phyloP scores from a whole-genome alignment of 1,284 basidiomycete species.

The Peniophora sp. region DNA sequence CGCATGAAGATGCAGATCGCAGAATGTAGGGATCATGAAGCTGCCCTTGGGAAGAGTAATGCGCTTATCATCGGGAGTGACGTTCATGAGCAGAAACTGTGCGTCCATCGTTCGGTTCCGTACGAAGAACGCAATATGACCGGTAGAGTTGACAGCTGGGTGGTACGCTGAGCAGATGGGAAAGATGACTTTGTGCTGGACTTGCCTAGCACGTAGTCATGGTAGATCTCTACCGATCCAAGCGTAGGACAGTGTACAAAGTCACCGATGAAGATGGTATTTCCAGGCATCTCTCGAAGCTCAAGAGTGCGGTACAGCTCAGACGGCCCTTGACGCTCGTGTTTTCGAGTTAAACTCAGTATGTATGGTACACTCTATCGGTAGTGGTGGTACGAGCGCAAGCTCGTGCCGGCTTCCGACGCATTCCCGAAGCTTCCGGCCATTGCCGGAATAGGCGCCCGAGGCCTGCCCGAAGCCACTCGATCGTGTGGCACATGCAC shows the following conservation, averaged over 20 bases:
- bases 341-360: too few relatives aligned
- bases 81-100: constrained; percentile 10
- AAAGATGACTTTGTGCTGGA: neutral
- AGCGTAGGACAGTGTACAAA: constrained; percentile 49
- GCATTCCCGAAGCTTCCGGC: constrained; percentile 6
- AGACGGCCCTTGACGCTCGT: neutral
- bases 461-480: too few relatives aligned
- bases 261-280: constrained; percentile 34
- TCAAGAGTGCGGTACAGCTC: too few relatives aligned
- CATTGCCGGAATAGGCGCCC: constrained; percentile 3
- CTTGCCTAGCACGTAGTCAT: constrained; percentile 54
- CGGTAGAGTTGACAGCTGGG: constrained; percentile 43
- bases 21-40: constrained; percentile 72
- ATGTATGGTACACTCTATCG: too few relatives aligned
- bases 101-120: constrained; percentile 26
- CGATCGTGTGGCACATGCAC: too few relatives aligned
- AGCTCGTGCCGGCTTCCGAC: neutral
- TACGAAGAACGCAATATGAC: constrained; percentile 47
- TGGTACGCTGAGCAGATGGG: constrained; percentile 3
- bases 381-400: too few relatives aligned
- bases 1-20: constrained; percentile 78
- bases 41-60: constrained; percentile 28
- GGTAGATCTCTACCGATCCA: constrained; percentile 43
- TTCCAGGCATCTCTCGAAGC: too few relatives aligned
- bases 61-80: constrained; percentile 12